Percentiles rank a stretch among this genome's conserved stretches.
These are phyloP conservation scores for Fomitopsis serialis DNA, from an alignment of 768 basidiomycete genomes.

Conservation along the genomic window DNA sequence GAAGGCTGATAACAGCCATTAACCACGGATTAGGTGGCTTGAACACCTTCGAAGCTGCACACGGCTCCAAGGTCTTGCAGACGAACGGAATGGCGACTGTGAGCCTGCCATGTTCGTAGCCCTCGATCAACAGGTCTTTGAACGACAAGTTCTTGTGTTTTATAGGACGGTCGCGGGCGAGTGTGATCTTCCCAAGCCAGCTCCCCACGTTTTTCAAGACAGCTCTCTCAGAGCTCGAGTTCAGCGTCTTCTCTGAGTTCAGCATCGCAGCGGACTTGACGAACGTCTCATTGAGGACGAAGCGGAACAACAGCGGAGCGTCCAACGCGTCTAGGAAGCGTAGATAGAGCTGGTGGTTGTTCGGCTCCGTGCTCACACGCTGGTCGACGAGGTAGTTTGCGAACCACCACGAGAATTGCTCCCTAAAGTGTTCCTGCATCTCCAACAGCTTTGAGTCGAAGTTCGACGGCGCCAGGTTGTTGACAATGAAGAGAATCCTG, in stretches of 20 bases:
- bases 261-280: conserved; percentile 80
- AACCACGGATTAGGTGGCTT: conserved; percentile 97
- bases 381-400: conserved; percentile 97
- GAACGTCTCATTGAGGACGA: conserved; percentile 92
- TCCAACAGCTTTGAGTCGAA: conserved; percentile 85
- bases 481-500: conserved; percentile 94
- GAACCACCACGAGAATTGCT: conserved; percentile 89
- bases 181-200: conserved; percentile 92
- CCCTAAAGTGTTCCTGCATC: conserved; percentile 80
- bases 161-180: conserved; percentile 90
- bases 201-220: conserved; percentile 91
- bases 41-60: conserved; percentile 87
- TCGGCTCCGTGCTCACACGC: conserved; percentile 92
- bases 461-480: conserved; percentile 93
- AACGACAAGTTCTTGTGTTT: conserved; percentile 90
- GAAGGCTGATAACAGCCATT: conserved; percentile 88
- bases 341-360: conserved; percentile 94
- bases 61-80: conserved; percentile 93
- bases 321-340: conserved; percentile 87
- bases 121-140: conserved; percentile 96
- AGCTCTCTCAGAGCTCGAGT: conserved; percentile 78
- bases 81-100: conserved; percentile 97
- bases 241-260: conserved; percentile 87
- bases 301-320: conserved; percentile 56
- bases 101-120: conserved; percentile 86